Evolutionary conservation across 257 asterid genomes (phyloP), one percentile per base, ranked within the genome.

Genomic region (Dorcoceras hygrometricum): DNA sequence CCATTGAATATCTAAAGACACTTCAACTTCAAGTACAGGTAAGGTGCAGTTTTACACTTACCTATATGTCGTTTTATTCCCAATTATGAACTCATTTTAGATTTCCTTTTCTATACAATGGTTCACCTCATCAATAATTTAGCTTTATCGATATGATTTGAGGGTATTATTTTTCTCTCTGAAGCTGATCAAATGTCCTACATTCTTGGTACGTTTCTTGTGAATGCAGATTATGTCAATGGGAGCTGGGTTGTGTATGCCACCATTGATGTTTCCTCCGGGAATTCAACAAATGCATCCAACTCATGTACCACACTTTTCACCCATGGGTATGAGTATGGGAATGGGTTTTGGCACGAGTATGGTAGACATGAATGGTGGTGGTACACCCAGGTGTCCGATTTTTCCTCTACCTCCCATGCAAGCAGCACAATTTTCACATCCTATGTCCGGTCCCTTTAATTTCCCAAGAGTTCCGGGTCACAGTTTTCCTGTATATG

Each of bases 11-110:
- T 82, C 78, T 94, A 73, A 94, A 90, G 84, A 85, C 89, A 36
- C 99, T 94, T 84, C 97, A 94, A 77, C 87, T 90, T 73, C 99
- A 90, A 87, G 89, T 94, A 31, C 97, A 94, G 95, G 99, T 90
- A 71, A 72, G 79, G 31, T 73, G 78, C 68, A 63, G 50, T 73
- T 65, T 56, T 22, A 19, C 32, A 9, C 34, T 28, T 50, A n/a
- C 6, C 7, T 23, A 71, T 65, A 34, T 54, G 27, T 26, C 62
- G 8, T 11, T 27, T 60, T 9, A 7, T 39, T 64, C 24, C 46
- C 8, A 34, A 34, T 34, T 34, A 5, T 9, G n/a, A 39, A 22
- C 3, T 10, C 12, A 29, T 63, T 31, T 48, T 57, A 65, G 20
- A 65, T 63, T 43, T 23, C 34, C 61, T 12, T 39, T 22, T 26